Conservation (phyloP, 192 early-diverging fungal genomes). For the Entomortierella parvispora region DNA sequence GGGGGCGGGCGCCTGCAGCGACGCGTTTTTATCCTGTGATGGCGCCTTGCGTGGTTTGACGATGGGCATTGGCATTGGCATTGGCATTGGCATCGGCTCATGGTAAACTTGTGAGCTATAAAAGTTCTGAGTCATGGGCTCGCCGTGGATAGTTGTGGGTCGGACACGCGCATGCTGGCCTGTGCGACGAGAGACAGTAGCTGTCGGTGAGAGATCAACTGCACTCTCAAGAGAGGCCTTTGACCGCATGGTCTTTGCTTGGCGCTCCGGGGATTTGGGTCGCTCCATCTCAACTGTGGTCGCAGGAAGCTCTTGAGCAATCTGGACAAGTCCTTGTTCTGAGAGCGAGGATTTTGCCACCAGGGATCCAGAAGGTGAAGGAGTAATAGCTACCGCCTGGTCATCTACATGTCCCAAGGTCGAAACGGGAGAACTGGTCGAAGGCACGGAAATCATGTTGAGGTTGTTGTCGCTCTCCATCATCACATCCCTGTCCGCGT, state of each 20-base stretch:
- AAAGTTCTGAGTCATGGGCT: constrained; percentile 37
- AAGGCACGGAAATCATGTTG: constrained; percentile 29
- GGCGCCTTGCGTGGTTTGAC: constrained; percentile 22
- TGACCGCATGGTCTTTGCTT: neutral
- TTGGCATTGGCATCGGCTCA: constrained; percentile 24
- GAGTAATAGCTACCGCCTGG: constrained; percentile 15
- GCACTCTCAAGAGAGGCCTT: constrained; percentile 30
- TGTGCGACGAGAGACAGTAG: constrained; percentile 35
- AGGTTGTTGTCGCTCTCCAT: constrained; percentile 40
- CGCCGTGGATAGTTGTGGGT: constrained; percentile 49
- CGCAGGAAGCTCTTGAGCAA: constrained; percentile 11
- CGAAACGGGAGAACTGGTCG: constrained; percentile 37
- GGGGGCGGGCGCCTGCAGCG: constrained; percentile 15
- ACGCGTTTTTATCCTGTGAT: constrained; percentile 27
- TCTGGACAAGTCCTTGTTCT: constrained; percentile 5
- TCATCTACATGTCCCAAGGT: constrained; percentile 15
- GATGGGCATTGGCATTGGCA: constrained; percentile 11
- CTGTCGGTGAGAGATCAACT: constrained; percentile 38
- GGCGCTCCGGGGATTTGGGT: constrained; percentile 20
- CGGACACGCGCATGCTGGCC: constrained; percentile 31
- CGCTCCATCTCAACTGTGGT: constrained; percentile 14
- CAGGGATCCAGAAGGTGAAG: constrained; percentile 27
- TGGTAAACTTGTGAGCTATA: constrained; percentile 25
- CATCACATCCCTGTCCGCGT: constrained; percentile 17
- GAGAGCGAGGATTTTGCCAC: constrained; percentile 20